Evolutionary conservation across 2,329 filamentous ascomycete genomes (phyloP), one percentile per base, ranked within the genome.

Genomic region (Hypoxylon sp.): DNA sequence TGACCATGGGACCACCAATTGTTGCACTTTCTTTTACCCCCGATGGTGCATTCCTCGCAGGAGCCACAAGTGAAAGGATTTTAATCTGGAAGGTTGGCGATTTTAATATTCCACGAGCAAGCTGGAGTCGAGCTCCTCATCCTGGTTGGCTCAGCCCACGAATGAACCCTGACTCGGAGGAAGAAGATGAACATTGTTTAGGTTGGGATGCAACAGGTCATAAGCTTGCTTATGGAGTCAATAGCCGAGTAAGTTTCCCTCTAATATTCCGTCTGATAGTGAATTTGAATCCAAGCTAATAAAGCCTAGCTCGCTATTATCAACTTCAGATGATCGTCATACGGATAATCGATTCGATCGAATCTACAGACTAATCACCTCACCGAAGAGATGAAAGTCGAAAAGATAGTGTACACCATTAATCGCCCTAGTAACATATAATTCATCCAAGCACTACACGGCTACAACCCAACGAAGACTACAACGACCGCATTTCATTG

Each of bases 11-110:
- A 25, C 81, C 82, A 1, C 83, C 86, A 6, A 85, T 90, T 48
- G 84, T 89, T 43, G 84, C 85, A 23, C 80, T 90, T 1, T 83
- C 88, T 0, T 90, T 90, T 66, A 89, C 87, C 0, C 88, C 89
- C 0, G 87, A 90, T 65, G 89, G 89, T 1, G 84, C 84, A 19
- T 89, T 89, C 70, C 84, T 91, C 56, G 89, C 89, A 0, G 88
- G 87, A 3, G 88, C 87, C 4, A 90, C 88, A 0, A 83, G 83
- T 19, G 84, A 85, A 34, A 83, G 82, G 62, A 86, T 90, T 13
- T 78, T 90, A 41, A 89, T 91, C 49, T 91, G 89, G 87, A 90
- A 89, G 74, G 85, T 90, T 11, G 87, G 86, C 65, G 88, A 88
- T 57, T 81, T 85, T 49, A 80, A 82, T 25, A 82, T 89, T 49